Evolutionary conservation across 257 asterid species (phyloP), one percentile per base, ranked within the genome.

Genomic region (Coffea canephora): DNA sequence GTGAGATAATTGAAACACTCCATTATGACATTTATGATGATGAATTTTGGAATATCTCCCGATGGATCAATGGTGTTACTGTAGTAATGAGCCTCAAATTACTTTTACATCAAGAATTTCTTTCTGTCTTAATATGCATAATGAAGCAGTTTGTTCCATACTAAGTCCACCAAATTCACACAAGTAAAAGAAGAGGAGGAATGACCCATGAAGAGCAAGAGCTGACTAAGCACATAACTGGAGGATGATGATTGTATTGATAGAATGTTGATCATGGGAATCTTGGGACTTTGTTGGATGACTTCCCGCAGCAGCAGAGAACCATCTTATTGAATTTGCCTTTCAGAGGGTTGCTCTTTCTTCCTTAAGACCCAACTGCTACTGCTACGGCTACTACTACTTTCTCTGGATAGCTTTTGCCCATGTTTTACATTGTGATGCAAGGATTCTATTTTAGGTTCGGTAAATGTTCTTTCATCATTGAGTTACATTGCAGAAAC

Each of bases 151-250:
- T 11, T 91, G 96, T 25, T 95, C 97, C 45, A 93, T 94, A 34
- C 89, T 94, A 39, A 93, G 89, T 73, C 97, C 98, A 6, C 97
- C 97, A 21, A 92, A 93, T 78, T 91, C 98, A 45, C 88, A 93
- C 80, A 92, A 92, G 86, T 96, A 93, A 79, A 93, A 93, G 92
- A 93, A 95, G 91, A 91, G 97, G 77, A 90, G 96, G 97, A 93
- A 87, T 88, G 97, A 77, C 96, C 48, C 97, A 89, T 73, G 97
- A 89, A 80, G 98, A 94, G 86, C 98, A 94, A 84, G 97, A 95
- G 77, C 96, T 95, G 80, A 98, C 98, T 12, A 92, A 93, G 82
- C 97, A 93, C 83, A 93, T 91, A 68, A 98, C 96, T 18, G 98
- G 98, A 93, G 84, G 98, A 95, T 64, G 98, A 91, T 21, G 98